These are phyloP conservation scores for Castanea sativa DNA, from an alignment of 306 rosid genomes.

Conservation along the genomic window DNA sequence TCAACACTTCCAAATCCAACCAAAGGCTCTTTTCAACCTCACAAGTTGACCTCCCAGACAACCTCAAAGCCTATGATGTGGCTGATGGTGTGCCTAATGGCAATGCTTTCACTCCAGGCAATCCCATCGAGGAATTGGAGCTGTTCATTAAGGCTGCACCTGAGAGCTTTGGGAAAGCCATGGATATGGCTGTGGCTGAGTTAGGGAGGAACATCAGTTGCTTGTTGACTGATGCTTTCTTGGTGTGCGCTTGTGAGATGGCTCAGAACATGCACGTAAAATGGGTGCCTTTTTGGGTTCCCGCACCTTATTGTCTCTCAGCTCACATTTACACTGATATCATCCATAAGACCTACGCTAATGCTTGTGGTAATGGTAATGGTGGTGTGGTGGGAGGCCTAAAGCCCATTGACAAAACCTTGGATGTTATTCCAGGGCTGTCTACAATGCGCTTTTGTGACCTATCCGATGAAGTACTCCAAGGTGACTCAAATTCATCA, in stretches of 20 bases:
- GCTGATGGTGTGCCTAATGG: slow-evolving; percentile 31
- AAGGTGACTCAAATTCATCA: slow-evolving; percentile 2
- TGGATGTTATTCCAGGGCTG: slow-evolving; percentile 44
- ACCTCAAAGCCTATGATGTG: slow-evolving; percentile 20
- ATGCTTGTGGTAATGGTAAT: not conserved
- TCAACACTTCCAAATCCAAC: slow-evolving; percentile 22
- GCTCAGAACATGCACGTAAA: slow-evolving; percentile 36
- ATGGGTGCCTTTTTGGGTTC: slow-evolving; percentile 43
- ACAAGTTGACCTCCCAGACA: not conserved
- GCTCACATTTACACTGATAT: slow-evolving; percentile 31
- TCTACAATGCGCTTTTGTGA: slow-evolving; percentile 30
- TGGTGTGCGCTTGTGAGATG: not conserved
- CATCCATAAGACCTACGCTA: slow-evolving; percentile 8
- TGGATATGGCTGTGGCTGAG: slow-evolving; percentile 16
- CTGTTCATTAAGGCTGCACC: slow-evolving; percentile 33
- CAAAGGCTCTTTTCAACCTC: not conserved
- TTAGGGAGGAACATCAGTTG: slow-evolving; percentile 22
- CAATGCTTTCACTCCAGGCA: slow-evolving; percentile 2
- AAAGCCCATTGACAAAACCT: not conserved
- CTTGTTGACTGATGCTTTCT: slow-evolving; percentile 36
- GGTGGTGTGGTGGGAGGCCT: not conserved
- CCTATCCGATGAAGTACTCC: slow-evolving; percentile 20
- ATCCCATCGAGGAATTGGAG: slow-evolving; percentile 17
- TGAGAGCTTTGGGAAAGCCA: slow-evolving; percentile 13
- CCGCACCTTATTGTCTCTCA: slow-evolving; percentile 24